Base-by-base conservation (phyloP, 345 rosid species). In the Populus ilicifolia region DNA sequence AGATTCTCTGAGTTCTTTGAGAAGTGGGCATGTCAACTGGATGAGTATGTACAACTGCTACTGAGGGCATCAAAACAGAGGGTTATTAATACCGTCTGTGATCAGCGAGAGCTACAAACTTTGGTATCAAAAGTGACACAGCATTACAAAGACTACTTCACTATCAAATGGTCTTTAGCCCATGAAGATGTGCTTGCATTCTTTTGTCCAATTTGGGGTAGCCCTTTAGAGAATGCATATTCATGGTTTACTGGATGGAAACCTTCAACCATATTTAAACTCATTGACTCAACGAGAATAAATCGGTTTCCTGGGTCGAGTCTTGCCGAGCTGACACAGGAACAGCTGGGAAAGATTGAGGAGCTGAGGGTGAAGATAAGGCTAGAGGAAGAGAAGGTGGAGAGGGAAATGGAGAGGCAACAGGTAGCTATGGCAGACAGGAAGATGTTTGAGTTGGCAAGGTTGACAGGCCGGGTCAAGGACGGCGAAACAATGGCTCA, bases 231-330 rank as follows among this genome's bases (percentile, higher is more conserved):
- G 91, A 85, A 72, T 67, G 84, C 93, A 64, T 89, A 69, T 76
- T 84, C 86, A 6, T 95, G 98, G 98, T 1, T 91, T 44, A 90
- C 96, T 20, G 99, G 97, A 21, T 95, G 97, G 95, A 93, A 89
- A 77, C 98, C 99, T 0, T 88, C 94, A 1, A 76, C 69, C 30
- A 81, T 80, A 18, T 90, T 95, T 69, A 69, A 86, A 23, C 81
- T 94, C n/a, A 52, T 90, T 21, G 86, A 87, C 25, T 80, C 90
- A 69, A 65, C 84, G 70, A 74, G 85, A 78, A 82, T 67, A 71
- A 72, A 80, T 17, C 63, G 80, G 52, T 72, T 48, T 20, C 78
- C 75, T 9, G 78, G 85, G 17, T 38, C 38, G 56, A 70, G 78
- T 21, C 59, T 79, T 18, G 69, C 73, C 17, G 88, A 78, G 20